phyloP scores from a whole-genome alignment of 2,329 filamentous ascomycete species.

The Gliomastix tumulicola region DNA sequence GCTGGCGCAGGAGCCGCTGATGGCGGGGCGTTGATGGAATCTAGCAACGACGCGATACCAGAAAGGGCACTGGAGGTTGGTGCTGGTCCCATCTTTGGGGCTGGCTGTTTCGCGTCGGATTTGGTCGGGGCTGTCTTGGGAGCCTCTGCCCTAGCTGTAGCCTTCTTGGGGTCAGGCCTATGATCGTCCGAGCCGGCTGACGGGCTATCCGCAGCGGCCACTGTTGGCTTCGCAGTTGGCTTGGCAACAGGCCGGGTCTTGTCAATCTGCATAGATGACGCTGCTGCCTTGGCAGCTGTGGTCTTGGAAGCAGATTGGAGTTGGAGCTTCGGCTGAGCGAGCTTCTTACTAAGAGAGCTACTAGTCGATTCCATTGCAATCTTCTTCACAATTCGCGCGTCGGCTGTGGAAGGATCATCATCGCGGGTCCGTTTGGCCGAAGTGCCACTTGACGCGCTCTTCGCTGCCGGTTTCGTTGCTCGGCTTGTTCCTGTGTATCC shows the following conservation, averaged over 20 bases:
- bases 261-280: slow-evolving; percentile 35
- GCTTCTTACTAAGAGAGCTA: slow-evolving; percentile 29
- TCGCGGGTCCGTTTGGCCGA: slow-evolving; percentile 28
- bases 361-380: slow-evolving; percentile 30
- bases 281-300: slow-evolving; percentile 18
- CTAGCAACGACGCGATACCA: slow-evolving; percentile 47
- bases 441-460: slow-evolving; percentile 16
- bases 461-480: slow-evolving; percentile 16
- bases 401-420: slow-evolving; percentile 21
- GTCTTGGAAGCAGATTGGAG: slow-evolving; percentile 19
- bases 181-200: too few species aligned
- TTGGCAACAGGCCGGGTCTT: slow-evolving; percentile 39
- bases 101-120: slow-evolving; percentile 18
- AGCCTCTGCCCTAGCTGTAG: slow-evolving; percentile 7
- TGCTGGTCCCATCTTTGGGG: slow-evolving; percentile 17
- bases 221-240: slow-evolving; percentile 27
- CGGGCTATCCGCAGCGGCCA: slow-evolving; percentile 11
- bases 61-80: slow-evolving; percentile 30
- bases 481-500: slow-evolving; percentile 31
- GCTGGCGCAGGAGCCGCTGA: slow-evolving; percentile 32
- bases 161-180: slow-evolving; percentile 19
- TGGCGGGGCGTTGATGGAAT: slow-evolving; percentile 38
- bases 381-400: slow-evolving; percentile 32
- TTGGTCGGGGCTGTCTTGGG: slow-evolving; percentile 11
- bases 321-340: slow-evolving; percentile 25